Evolutionary conservation across 176 grass and related monocot species (phyloP).

Genomic region (Dendrocalamus sinicus): DNA sequence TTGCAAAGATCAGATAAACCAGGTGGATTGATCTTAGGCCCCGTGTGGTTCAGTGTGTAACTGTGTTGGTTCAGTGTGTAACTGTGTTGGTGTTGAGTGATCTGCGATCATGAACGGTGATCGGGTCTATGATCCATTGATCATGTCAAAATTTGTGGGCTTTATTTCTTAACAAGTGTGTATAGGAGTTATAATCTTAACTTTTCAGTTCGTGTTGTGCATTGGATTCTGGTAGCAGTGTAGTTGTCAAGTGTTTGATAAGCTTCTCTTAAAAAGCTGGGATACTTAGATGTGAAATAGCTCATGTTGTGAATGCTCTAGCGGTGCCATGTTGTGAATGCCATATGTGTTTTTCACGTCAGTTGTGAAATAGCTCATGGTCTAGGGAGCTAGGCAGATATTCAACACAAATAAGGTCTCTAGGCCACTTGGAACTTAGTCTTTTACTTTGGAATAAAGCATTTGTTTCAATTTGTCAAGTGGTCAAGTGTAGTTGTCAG

Average conservation of each 20-base stretch:
- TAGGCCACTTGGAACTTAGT: background rate
- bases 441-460: background rate
- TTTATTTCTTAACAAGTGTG: background rate
- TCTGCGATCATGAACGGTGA: background rate
- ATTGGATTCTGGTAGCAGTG: background rate
- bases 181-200: background rate
- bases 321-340: no score
- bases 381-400: background rate
- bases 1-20: background rate
- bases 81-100: background rate
- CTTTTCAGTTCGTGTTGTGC: background rate
- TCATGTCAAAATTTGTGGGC: background rate
- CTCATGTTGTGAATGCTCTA: no score
- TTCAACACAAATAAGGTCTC: background rate
- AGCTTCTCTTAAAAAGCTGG: no score
- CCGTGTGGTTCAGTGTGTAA: background rate
- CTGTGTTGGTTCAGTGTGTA: no score
- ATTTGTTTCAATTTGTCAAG: slow-evolving; percentile 5
- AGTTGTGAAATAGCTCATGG: no score
- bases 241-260: background rate
- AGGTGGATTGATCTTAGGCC: background rate
- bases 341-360: no score
- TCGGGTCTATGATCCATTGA: background rate
- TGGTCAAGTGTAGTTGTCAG: no score
- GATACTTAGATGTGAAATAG: no score